These are phyloP conservation scores for Metarhizium humberi DNA, from an alignment of 2,329 filamentous ascomycete genomes.

Conservation along the genomic window DNA sequence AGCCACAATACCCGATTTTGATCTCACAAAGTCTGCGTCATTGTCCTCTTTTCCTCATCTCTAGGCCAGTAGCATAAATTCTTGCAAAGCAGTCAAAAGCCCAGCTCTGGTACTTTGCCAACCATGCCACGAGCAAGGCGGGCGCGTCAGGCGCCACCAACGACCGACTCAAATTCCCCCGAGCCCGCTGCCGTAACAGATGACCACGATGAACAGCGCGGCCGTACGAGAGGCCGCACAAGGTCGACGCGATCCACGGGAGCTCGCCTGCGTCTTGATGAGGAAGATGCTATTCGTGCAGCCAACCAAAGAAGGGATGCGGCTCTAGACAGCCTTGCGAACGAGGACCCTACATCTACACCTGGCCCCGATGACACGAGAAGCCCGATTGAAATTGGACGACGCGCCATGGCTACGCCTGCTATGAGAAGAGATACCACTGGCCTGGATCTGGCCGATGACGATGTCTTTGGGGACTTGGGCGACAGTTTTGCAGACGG, in stretches of 20 bases:
- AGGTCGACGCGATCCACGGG: slow-evolving; percentile 9
- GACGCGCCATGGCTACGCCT: slow-evolving; percentile 24
- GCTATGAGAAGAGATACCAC: slow-evolving; percentile 31
- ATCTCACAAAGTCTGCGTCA: not conserved
- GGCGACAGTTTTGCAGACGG: slow-evolving; percentile 34
- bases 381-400: slow-evolving; percentile 27
- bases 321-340: slow-evolving; percentile 25
- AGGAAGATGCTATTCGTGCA: slow-evolving; percentile 17
- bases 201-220: slow-evolving; percentile 15
- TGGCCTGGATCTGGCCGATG: slow-evolving; percentile 38
- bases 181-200: slow-evolving; percentile 1
- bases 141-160: slow-evolving; percentile 6
- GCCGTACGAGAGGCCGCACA: slow-evolving; percentile 13
- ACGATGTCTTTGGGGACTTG: slow-evolving; percentile 36
- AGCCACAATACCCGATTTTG: not conserved
- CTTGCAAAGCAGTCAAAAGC: not conserved
- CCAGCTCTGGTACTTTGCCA: not conserved
- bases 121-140: slow-evolving; percentile 11
- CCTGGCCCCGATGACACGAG: slow-evolving; percentile 18
- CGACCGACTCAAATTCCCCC: not conserved
- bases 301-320: slow-evolving; percentile 24
- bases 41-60: not conserved
- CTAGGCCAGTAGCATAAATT: not conserved
- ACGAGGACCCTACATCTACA: slow-evolving; percentile 22
- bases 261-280: slow-evolving; percentile 11